Base-by-base conservation (phyloP, 345 rosid species). In the Acer campestre region DNA sequence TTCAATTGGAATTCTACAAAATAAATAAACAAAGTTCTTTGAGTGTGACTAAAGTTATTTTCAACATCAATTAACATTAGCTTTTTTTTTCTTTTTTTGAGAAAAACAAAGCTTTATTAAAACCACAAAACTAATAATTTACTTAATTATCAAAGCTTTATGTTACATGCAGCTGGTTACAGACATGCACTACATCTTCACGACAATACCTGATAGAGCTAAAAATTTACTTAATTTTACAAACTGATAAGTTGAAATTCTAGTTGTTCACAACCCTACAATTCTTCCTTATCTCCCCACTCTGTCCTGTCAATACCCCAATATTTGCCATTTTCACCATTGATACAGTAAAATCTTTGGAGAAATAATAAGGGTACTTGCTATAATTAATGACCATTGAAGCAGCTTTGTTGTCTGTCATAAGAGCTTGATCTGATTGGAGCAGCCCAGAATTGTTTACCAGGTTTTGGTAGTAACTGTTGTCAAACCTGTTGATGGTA, bases 371-470 rank as follows among this genome's bases (percentile, higher is more conserved):
- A 61, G 91, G 91, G 85, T 67, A 81, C 78, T 84, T 87, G 92
- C 91, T 90, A 42, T 90, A 92, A 68, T 78, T 48, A 46, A 35
- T 12, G 42, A 90, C 92, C 81, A 84, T 74, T 8, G 86, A 71
- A 38, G 92, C 89, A 8, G 91, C 78, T 63, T 46, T 82, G 25
- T 82, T 84, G 75, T 89, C 88, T 10, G 81, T 80, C 85, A 88
- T 87, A 0, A 92, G 87, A 75, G 85, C 89, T 65, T 92, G 97
- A 84, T 92, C 94, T 8, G 97, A 92, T 71, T 85, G 91, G 71
- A 92, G 89, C 27, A 92, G 76, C 27, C 92, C 97, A 0, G 93
- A 84, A 48, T 73, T 84, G 86, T 46, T 81, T 62, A 83, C 20
- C 6, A 90, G 87, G 48, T 83, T 88, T 73, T 53, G 79, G 79